phyloP scores from a whole-genome alignment of 2,329 filamentous ascomycete genomes.

The Cordyceps fumosorosea region DNA sequence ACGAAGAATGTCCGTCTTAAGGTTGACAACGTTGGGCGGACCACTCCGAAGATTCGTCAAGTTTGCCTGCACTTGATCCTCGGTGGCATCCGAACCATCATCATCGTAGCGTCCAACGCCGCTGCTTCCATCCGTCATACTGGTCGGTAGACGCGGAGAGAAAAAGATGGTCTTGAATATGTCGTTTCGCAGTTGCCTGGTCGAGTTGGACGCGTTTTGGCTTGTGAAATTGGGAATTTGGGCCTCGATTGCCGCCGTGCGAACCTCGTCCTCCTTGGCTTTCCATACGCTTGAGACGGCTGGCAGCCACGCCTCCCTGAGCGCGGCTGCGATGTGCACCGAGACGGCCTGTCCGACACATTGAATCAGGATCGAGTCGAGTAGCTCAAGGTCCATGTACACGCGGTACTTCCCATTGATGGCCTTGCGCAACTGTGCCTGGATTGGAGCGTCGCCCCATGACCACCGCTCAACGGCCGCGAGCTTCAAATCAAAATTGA shows the following conservation, averaged over 20 bases:
- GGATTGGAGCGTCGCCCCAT: constrained; percentile 29
- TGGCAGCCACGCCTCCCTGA: not conserved
- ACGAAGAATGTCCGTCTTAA: constrained; percentile 10
- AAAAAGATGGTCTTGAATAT: not conserved
- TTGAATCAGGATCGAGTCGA: constrained; percentile 35
- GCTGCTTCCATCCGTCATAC: constrained; percentile 27
- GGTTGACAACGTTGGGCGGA: not conserved
- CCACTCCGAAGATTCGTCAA: not conserved
- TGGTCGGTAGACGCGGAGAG: constrained; percentile 35
- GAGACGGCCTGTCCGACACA: constrained; percentile 28
- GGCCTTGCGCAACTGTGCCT: constrained; percentile 32
- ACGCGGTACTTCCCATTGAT: constrained; percentile 46
- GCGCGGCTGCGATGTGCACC: not conserved
- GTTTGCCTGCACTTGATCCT: constrained; percentile 23
- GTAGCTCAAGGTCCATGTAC: constrained; percentile 46
- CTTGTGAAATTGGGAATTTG: not conserved
- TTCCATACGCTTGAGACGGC: not conserved
- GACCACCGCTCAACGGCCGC: constrained; percentile 29
- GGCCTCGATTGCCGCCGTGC: not conserved
- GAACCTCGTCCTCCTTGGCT: not conserved
- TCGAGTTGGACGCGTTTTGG: not conserved
- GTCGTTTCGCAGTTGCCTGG: not conserved
- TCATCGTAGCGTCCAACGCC: constrained; percentile 24
- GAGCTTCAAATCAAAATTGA: constrained; percentile 36
- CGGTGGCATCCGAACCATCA: constrained; percentile 28